A percentile compares a stretch with the other conserved stretches of the same genome.
Conservation (phyloP, 1,284 basidiomycete genomes). For the Hortiboletus rubellus region DNA sequence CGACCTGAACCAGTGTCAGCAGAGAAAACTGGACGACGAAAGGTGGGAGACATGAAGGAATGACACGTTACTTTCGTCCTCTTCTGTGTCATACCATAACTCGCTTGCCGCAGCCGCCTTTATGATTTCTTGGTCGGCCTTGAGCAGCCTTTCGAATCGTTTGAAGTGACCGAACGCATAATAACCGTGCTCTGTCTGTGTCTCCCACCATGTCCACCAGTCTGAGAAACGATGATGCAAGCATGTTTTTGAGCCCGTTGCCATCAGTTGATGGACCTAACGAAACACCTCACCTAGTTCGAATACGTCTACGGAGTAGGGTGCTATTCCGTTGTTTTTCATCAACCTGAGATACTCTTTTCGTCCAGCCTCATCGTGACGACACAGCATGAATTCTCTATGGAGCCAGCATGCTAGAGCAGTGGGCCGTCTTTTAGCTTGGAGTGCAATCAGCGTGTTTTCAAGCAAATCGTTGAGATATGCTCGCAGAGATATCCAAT, state of each 20-base stretch:
- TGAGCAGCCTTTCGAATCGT: background rate
- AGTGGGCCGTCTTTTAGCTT: background rate
- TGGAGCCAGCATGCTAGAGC: constrained; percentile 5
- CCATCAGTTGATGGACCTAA: background rate
- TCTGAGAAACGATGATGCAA: background rate
- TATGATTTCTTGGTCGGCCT: background rate
- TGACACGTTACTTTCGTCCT: too few species aligned
- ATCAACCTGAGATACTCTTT: background rate
- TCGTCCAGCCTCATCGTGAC: constrained; percentile 4
- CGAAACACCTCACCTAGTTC: background rate
- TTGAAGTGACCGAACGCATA: background rate
- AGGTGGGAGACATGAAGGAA: too few species aligned
- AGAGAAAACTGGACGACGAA: too few species aligned
- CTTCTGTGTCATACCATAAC: background rate
- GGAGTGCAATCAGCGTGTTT: background rate
- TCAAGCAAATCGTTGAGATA: constrained; percentile 1
- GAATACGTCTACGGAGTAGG: constrained; percentile 2
- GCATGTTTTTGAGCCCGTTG: background rate
- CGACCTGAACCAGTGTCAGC: too few species aligned
- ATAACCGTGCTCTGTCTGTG: background rate
- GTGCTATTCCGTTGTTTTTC: background rate
- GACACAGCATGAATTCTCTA: constrained; percentile 10
- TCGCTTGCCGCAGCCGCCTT: background rate
- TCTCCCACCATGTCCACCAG: constrained; percentile 1
- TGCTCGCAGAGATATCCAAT: constrained; percentile 1